A percentile compares a stretch with the other conserved stretches of the same genome.
These are phyloP conservation scores for Platanus orientalis DNA, from an alignment of 164 flowering plant genomes.

Conservation along the genomic window DNA sequence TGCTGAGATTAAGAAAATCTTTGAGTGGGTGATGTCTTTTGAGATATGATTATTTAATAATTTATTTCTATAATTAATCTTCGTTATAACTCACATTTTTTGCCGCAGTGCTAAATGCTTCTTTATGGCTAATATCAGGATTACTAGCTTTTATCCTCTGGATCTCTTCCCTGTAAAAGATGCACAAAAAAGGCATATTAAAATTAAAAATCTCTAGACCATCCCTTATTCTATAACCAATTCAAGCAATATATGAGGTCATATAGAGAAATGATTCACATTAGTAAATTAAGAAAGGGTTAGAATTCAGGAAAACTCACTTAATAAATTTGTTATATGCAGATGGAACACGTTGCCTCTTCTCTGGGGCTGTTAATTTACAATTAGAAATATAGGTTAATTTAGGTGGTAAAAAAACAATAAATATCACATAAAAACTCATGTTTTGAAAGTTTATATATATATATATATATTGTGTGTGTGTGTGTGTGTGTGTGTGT, in stretches of 20 bases:
- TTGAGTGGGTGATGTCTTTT: too few species aligned
- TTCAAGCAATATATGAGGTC: too few species aligned
- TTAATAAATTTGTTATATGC: constrained; percentile 85
- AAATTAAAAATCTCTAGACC: not conserved
- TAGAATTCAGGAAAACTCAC: constrained; percentile 34
- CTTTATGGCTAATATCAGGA: constrained; percentile 50
- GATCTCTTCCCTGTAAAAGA: constrained; percentile 43
- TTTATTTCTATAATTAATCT: too few species aligned
- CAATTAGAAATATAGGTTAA: not conserved
- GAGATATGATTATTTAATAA: too few species aligned
- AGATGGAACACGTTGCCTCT: constrained; percentile 81
- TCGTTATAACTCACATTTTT: constrained; percentile 38
- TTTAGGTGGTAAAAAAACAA: not conserved
- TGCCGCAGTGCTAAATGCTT: constrained; percentile 56
- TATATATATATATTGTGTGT: too few species aligned
- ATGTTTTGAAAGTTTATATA: too few species aligned
- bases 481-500: too few species aligned
- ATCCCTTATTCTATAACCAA: too few species aligned
- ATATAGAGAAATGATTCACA: too few species aligned
- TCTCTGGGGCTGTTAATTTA: constrained; percentile 52
- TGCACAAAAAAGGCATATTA: not conserved
- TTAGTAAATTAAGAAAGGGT: too few species aligned
- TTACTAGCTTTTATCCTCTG: constrained; percentile 57
- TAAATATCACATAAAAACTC: not conserved
- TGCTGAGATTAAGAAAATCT: too few species aligned